These are phyloP conservation scores for Nothomitra cinnamomea DNA, from an alignment of 2,329 filamentous ascomycete species.

Conservation along the genomic window DNA sequence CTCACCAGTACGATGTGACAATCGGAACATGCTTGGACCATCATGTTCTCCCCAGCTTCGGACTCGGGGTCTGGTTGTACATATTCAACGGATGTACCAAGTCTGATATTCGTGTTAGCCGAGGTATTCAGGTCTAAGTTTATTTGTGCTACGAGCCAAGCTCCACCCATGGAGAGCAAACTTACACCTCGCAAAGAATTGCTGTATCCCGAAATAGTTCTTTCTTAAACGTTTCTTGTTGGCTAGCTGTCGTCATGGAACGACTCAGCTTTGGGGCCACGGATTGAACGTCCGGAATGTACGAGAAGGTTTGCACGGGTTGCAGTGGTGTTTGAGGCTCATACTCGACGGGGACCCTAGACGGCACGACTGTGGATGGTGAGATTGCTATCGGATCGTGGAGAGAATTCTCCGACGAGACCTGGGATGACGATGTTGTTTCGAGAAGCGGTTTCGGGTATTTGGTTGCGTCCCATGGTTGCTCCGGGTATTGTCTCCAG, in stretches of 20 bases:
- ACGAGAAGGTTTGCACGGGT: background rate
- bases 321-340: too few species aligned
- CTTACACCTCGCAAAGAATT: constrained; percentile 25
- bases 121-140: background rate
- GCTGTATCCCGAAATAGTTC: constrained; percentile 26
- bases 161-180: background rate
- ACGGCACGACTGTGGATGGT: background rate
- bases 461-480: background rate
- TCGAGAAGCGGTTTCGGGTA: background rate
- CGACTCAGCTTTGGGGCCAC: background rate
- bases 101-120: constrained; percentile 12
- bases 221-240: constrained; percentile 23
- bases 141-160: background rate
- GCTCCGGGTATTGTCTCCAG: background rate
- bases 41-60: constrained; percentile 23
- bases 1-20: constrained; percentile 27
- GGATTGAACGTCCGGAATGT: background rate
- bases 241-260: constrained; percentile 6
- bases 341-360: too few species aligned
- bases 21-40: constrained; percentile 21
- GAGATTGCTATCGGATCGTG: background rate
- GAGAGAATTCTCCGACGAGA: background rate
- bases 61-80: constrained; percentile 20
- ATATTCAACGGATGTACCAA: constrained; percentile 24
- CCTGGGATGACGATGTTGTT: background rate